Conservation (phyloP, 805 yeast species). For the Metschnikowia proteae region DNA sequence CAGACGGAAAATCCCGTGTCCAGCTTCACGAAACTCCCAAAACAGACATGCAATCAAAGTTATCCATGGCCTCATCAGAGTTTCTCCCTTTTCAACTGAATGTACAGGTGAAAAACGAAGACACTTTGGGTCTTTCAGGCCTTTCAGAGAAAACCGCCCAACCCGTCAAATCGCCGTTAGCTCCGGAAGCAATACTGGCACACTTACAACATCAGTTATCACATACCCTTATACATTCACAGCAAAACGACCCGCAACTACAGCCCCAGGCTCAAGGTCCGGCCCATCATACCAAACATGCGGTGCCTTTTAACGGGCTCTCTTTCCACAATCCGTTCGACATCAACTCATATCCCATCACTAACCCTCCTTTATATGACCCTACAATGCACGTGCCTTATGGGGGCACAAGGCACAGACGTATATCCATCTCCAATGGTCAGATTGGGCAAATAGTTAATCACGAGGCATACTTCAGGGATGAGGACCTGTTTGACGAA, state of each 20-base stretch:
- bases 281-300: conserved; percentile 5
- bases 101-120: conserved; percentile 1
- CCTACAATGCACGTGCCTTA: conserved; percentile 37
- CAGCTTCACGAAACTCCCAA: background rate
- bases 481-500: conserved; percentile 25
- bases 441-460: conserved; percentile 72
- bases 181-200: background rate
- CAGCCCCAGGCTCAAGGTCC: conserved; percentile 1
- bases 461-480: conserved; percentile 38
- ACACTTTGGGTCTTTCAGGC: background rate
- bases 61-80: conserved; percentile 1
- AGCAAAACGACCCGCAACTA: background rate
- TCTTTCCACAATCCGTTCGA: conserved; percentile 38
- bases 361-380: conserved; percentile 47
- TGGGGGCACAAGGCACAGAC: conserved; percentile 45
- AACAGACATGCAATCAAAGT: background rate
- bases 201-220: conserved; percentile 5
- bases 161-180: background rate
- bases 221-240: background rate
- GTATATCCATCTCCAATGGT: conserved; percentile 81
- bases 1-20: background rate
- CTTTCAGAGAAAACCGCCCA: background rate
- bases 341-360: conserved; percentile 38
- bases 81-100: background rate
- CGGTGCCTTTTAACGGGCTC: conserved; percentile 10